These are phyloP conservation scores for Naganishia randhawae DNA, from an alignment of 768 basidiomycete genomes.

Conservation along the genomic window DNA sequence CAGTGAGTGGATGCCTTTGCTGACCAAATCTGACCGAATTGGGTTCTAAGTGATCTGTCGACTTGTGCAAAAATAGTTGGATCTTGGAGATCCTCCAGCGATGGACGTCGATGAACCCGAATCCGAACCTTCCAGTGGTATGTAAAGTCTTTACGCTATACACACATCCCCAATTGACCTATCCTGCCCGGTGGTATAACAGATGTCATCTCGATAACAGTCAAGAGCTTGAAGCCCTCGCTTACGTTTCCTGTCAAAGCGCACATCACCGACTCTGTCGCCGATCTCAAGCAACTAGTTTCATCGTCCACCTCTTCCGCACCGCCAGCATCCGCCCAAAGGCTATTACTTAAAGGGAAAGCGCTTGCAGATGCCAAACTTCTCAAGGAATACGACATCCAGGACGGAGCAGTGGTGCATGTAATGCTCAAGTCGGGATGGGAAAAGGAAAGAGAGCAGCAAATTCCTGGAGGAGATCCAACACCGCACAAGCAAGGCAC, in stretches of 20 bases:
- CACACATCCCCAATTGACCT: neutral
- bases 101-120: slow-evolving; percentile 1
- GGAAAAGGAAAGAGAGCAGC: slow-evolving; percentile 41
- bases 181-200: neutral
- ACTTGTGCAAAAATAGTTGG: slow-evolving; percentile 29
- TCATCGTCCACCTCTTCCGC: slow-evolving; percentile 55
- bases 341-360: slow-evolving; percentile 90
- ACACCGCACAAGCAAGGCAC: slow-evolving; percentile 17
- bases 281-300: slow-evolving; percentile 72
- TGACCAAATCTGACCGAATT: neutral
- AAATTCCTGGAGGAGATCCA: slow-evolving; percentile 22
- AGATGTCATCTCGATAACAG: slow-evolving; percentile 64
- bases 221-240: slow-evolving; percentile 90
- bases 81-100: slow-evolving; percentile 18
- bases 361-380: slow-evolving; percentile 83
- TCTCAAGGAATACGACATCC: slow-evolving; percentile 81
- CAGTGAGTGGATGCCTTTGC: slow-evolving; percentile 38
- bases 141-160: slow-evolving; percentile 21
- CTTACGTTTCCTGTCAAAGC: slow-evolving; percentile 64
- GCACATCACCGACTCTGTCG: slow-evolving; percentile 76
- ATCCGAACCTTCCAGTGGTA: slow-evolving; percentile 16
- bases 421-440: slow-evolving; percentile 78
- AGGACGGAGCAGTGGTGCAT: slow-evolving; percentile 75
- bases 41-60: too few relatives aligned
- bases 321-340: slow-evolving; percentile 66